Evolutionary conservation across 2,329 filamentous ascomycete species (phyloP).

Genomic region (Fusarium verrucosum): DNA sequence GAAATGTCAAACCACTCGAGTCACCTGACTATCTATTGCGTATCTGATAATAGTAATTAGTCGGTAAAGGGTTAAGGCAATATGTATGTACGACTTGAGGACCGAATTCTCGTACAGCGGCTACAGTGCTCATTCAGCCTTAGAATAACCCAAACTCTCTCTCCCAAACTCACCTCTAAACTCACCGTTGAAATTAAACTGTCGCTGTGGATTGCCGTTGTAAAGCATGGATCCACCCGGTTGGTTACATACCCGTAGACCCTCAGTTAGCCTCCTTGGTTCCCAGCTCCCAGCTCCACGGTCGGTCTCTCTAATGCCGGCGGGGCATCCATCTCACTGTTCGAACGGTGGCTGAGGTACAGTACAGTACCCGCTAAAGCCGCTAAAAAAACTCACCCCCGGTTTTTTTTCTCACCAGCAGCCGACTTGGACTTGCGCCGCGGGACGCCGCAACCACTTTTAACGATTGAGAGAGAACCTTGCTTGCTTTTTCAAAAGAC

Average conservation of each 20-base stretch:
- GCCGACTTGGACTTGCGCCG: constrained; percentile 2
- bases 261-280: constrained; percentile 23
- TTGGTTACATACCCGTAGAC: neutral
- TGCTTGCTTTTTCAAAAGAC: neutral
- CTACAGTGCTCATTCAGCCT: neutral
- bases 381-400: constrained; percentile 28
- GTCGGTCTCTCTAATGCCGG: constrained; percentile 10
- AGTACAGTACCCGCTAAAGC: constrained; percentile 28
- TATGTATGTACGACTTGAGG: constrained; percentile 6
- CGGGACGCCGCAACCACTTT: constrained; percentile 21
- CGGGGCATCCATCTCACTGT: constrained; percentile 21
- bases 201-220: constrained; percentile 21
- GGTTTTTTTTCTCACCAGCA: constrained; percentile 9
- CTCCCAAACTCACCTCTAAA: neutral
- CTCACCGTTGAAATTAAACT: constrained; percentile 27
- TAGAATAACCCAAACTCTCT: neutral
- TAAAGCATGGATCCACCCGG: constrained; percentile 3
- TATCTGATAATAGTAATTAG: constrained; percentile 4
- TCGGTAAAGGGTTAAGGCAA: neutral
- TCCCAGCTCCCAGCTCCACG: neutral
- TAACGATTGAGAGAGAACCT: constrained; percentile 12
- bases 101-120: neutral
- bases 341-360: constrained; percentile 32
- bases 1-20: constrained; percentile 4
- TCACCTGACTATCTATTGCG: constrained; percentile 15